Base-by-base conservation (phyloP, 345 rosid species). In the Aurinia saxatilis region DNA sequence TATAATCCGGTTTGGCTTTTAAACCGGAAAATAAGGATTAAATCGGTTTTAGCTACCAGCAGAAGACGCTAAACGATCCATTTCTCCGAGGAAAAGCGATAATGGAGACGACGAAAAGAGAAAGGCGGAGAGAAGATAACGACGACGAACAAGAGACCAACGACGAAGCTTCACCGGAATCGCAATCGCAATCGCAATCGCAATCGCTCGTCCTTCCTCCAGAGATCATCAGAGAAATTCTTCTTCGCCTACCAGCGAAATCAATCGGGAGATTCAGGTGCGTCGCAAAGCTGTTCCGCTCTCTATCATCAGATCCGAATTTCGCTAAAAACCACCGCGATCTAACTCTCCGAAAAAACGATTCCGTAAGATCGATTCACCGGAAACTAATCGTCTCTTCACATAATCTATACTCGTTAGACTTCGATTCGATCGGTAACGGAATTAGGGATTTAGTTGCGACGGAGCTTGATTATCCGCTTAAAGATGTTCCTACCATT, bases 211-310 rank as follows among this genome's bases (percentile, higher is more conserved):
- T 16, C 19, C 50, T 79, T 46, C 78, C 78, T 30, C 67, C 69
- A 19, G 83, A 79, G 66, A 70, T 75, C 64, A 46, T 76, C 15
- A 40, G 21, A 10, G 80, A 79, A 15, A 73, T 79, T 31, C 83
- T 79, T 27, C 67, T 71, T 8, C 56, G 83, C 29, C 50, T 79
- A 18, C 80, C 80, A 3, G 66, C 71, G 1, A 79, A 67, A 71
- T 53, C 80, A 8, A 58, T 79, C 45, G 67, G 58, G 23, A 41
- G 60, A 49, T 79, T 76, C 76, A 79, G 80, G 74, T 76, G 74
- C 66, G 83, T 76, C 1, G 73, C 73, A 25, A 79, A 76, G 65
- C 71, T 34, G 9, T 73, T 78, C 68, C 12, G 31, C 53, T 58
- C 74, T 18, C 65, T 79, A 2, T 70, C 74, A 1, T 58, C 77